A percentile compares a stretch with the other conserved stretches of the same genome.
Evolutionary conservation across 1,284 basidiomycete species (phyloP).

Genomic region (Ustilago sp.): DNA sequence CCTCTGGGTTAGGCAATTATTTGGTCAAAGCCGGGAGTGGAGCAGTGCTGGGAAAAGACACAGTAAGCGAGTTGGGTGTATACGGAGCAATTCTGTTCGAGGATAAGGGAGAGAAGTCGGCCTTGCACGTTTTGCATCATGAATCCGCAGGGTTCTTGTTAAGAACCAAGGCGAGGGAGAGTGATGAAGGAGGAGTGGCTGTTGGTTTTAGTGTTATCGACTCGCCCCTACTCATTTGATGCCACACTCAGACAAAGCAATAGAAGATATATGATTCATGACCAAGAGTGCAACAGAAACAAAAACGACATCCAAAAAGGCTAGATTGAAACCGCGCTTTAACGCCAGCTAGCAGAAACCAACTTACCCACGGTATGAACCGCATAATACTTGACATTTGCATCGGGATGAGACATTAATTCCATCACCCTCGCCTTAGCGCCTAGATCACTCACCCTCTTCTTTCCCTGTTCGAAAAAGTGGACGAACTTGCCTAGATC

Average conservation of each 20-base stretch:
- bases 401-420: slow-evolving; percentile 87
- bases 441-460: slow-evolving; percentile 80
- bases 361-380: slow-evolving; percentile 71
- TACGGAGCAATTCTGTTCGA: slow-evolving; percentile 88
- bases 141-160: slow-evolving; percentile 83
- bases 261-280: neutral
- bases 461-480: slow-evolving; percentile 62
- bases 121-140: slow-evolving; percentile 72
- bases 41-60: slow-evolving; percentile 74
- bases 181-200: slow-evolving; percentile 93
- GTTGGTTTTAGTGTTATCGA: slow-evolving; percentile 90
- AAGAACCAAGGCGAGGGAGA: slow-evolving; percentile 90
- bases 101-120: slow-evolving; percentile 3
- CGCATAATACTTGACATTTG: slow-evolving; percentile 91
- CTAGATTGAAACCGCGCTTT: neutral
- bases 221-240: slow-evolving; percentile 77
- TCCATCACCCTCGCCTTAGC: slow-evolving; percentile 94
- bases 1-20: slow-evolving; percentile 77
- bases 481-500: slow-evolving; percentile 65
- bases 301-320: slow-evolving; percentile 2
- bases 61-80: slow-evolving; percentile 90
- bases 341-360: slow-evolving; percentile 65
- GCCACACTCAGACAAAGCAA: neutral
- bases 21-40: slow-evolving; percentile 75
- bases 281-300: neutral